Evolutionary conservation across 2,329 filamentous ascomycete species (phyloP), one percentile per base, ranked within the genome.

Genomic region (Trichoderma lentiforme): DNA sequence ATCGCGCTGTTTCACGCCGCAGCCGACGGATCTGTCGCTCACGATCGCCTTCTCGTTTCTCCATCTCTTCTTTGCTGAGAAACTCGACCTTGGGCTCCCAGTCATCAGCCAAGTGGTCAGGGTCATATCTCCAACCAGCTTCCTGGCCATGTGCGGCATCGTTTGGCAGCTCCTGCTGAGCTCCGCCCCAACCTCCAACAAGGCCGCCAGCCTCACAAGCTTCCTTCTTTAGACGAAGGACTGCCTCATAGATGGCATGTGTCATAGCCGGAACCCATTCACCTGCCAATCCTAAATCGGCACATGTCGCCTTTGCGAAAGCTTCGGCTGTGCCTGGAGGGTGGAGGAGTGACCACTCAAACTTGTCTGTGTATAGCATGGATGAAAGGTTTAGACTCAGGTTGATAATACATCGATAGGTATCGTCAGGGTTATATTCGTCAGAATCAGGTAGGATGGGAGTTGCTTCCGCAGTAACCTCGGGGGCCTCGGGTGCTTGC

Each of bases 191-290:
- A 53, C 92, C 92, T 18, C 89, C 86, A n/a, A 97, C 91, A 8
- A 98, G 84, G 1, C 94, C 94, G 47, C 94, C 94, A 51, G 94
- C 94, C 80, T 98, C 96, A 78, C 95, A 97, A 1, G 95, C 94
- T 79, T 98, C 96, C 82, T 99, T 99, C 84, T 98, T 98, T 36
- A 98, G 84, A 61, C 93, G 92, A 74, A 98, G 82, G 0, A 97
- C 94, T 11, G 96, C 93, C 82, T 99, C 96, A 81, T 98, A 98
- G 76, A 99, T 98, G 39, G 95, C 96, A 79, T 98, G 95, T 15
- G 96, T 93, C 84, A 99, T 93, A 34, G 94, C 93, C 3, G 94
- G 93, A 5, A 97, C 90, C 94, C 96, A 99, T 83, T 99, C 96
- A 60, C 94, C 94, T 7, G 91, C 87, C 68, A 99, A 85, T 7